A percentile compares a stretch with the other conserved stretches of the same genome.
phyloP scores from a whole-genome alignment of 1,284 basidiomycete species.

The Puccinia coronata region DNA sequence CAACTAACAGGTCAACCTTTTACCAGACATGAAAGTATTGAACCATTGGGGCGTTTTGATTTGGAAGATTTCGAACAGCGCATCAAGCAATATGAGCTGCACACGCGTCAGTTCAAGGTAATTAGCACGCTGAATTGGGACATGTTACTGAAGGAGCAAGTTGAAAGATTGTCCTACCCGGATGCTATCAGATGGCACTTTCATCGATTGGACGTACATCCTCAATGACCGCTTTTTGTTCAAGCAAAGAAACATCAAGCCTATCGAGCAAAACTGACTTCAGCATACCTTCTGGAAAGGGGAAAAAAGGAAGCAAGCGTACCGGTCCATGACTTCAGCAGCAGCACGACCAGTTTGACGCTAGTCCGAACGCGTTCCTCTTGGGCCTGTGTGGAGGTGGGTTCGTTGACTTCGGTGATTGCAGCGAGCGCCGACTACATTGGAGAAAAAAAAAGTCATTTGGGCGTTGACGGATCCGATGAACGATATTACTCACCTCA shows the following conservation, averaged over 20 bases:
- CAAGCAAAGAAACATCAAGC: conserved; percentile 91
- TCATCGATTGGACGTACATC: conserved; percentile 79
- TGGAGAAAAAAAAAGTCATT: conserved; percentile 51
- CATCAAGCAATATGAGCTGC: conserved; percentile 85
- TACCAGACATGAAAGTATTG: conserved; percentile 81
- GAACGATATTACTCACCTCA: conserved; percentile 67
- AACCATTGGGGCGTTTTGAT: conserved; percentile 88
- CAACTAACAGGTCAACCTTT: conserved; percentile 75
- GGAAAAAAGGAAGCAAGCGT: conserved; percentile 54
- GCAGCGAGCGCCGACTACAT: conserved; percentile 76
- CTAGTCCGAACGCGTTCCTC: conserved; percentile 73
- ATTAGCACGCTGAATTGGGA: neutral
- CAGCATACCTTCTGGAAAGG: neutral
- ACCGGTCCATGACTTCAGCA: conserved; percentile 94
- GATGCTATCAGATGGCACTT: conserved; percentile 81
- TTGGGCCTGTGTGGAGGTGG: conserved; percentile 69
- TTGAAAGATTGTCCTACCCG: conserved; percentile 65
- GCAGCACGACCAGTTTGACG: conserved; percentile 74
- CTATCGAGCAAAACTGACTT: conserved; percentile 60
- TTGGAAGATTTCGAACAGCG: conserved; percentile 90
- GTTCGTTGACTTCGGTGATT: conserved; percentile 86
- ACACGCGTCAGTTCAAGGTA: conserved; percentile 28
- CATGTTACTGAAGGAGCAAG: conserved; percentile 5
- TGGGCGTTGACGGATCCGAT: neutral
- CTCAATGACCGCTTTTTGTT: conserved; percentile 81